Evolutionary conservation across 345 rosid genomes (phyloP), one percentile per base, ranked within the genome.

Genomic region (Gossypium ekmanianum): DNA sequence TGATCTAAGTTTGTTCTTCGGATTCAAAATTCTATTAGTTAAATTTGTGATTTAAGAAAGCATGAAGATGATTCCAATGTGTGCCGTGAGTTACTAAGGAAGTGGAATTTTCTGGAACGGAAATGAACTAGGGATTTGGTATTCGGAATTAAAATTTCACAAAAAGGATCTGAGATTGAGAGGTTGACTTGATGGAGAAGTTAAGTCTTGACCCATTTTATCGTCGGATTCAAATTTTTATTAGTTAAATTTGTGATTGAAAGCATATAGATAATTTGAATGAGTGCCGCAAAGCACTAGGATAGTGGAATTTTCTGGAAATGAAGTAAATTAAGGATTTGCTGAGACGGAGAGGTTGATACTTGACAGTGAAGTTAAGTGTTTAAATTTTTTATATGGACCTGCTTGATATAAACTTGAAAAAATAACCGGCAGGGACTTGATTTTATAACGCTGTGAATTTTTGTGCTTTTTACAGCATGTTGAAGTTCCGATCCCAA

Each of bases 401-500:
- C 22, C 20, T 73, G 44, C 75, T 57, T 57, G 61, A 57, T 57
- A 57, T 20, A 11, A 66, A 41, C 50, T 41, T 44, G n/a, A 34
- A 65, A 11, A 65, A 62, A 14, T 61, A 4, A 26, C 3, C 9
- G 16, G 7, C 51, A 4, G 26, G 2, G 68, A 16, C 24, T 44
- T 44, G 34, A 44, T 66, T 4, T 44, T n/a, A 20, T 66, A 12
- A 44, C n/a, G 54, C 54, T 45, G 11, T 11, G 27, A 20, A 45
- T 45, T 45, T 56, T 67, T 20, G 2, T 45, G 39, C 13, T 41
- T 67, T 67, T 79, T 77, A 20, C 81, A 89, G 93, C 87, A 89
- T 68, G 91, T 87, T 10, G 86, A 89, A 50, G 82, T 84, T 29
- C 83, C 81, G 8, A 75, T 80, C 24, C 84, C 88, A 11, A 63